phyloP scores from a whole-genome alignment of 2,329 filamentous ascomycete genomes.

The Pseudogymnoascus verrucosus region DNA sequence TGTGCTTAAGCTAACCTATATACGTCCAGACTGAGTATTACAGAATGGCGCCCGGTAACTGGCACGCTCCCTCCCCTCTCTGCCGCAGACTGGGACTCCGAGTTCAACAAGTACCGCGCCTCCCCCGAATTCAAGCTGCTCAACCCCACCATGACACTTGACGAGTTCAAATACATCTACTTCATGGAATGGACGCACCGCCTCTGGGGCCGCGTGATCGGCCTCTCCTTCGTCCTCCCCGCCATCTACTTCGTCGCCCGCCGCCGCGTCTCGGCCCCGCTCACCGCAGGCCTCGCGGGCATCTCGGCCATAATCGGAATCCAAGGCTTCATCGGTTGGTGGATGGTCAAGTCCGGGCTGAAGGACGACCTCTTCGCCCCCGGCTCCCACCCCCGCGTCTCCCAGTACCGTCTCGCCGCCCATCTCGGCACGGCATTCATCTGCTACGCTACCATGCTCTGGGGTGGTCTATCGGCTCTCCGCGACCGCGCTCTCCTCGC shows the following conservation, averaged over 20 bases:
- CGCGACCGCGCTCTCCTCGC: conserved; percentile 65
- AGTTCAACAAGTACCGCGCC: conserved; percentile 85
- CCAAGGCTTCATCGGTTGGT: conserved; percentile 95
- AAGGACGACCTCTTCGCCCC: conserved; percentile 93
- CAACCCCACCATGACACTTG: conserved; percentile 85
- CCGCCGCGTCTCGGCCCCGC: conserved; percentile 66
- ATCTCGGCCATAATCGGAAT: conserved; percentile 88
- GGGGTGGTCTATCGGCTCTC: conserved; percentile 77
- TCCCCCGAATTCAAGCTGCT: conserved; percentile 89
- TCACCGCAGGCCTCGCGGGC: conserved; percentile 69
- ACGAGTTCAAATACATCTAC: conserved; percentile 97
- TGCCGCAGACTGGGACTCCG: conserved; percentile 75
- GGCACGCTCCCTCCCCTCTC: conserved; percentile 80
- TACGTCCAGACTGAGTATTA: conserved; percentile 73
- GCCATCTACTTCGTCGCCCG: conserved; percentile 81
- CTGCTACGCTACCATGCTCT: conserved; percentile 91
- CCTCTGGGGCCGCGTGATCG: conserved; percentile 87
- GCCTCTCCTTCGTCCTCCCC: conserved; percentile 80
- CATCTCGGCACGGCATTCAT: conserved; percentile 86
- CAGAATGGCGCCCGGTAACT: conserved; percentile 96
- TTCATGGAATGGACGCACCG: conserved; percentile 99
- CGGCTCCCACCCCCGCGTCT: conserved; percentile 84
- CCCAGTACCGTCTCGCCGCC: conserved; percentile 84
- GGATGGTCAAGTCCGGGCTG: conserved; percentile 97
- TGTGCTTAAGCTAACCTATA: conserved; percentile 11